Evolutionary conservation across 495 filamentous ascomycete species (phyloP), one percentile per base, ranked within the genome.

Genomic region (Patellaria atrata): DNA sequence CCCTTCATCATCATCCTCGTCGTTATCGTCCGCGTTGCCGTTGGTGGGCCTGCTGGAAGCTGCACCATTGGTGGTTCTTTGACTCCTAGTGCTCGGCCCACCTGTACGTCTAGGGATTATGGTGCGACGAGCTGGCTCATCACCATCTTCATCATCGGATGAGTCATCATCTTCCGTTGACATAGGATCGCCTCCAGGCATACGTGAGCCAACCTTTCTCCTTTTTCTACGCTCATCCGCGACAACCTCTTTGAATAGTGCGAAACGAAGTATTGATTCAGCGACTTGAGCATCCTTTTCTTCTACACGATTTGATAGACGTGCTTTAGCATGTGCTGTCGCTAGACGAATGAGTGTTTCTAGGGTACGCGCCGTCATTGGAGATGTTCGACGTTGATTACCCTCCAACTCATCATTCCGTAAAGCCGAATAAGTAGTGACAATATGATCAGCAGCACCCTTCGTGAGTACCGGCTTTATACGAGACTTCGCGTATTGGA

Each of bases 311-410:
- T 77, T 87, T 9, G 84, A 93, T 6, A 99, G 68, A 4, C 89
- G 72, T 7, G 86, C 69, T 60, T 99, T 99, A 33, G 89, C 91
- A 49, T 99, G 89, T 5, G 89, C 89, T 5, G 89, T 94, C 9
- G 91, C 78, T 2, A 99, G 67, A 74, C 89, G 89, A 55, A 99
- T 96, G 27, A 99, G 67, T 0, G 89, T 99, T 59, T 99, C 89
- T 12, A 96, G 71, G 3, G 87, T 94, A 77, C 89, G 85, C 8
- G 92, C 84, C 5, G 89, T 99, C 67, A 99, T 85, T 14, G 89
- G 86, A 4, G 75, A 82, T 0, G 89, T 99, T 47, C 83, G 81
- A 43, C 89, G 75, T 57, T 94, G 81, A 56, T 89, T 93, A 30
- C 82, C 81, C 45, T 87, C 79, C 53, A 99, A 71, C 53, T 94